phyloP scores from a whole-genome alignment of 177 flowering plant species.

The Vitis hybrid region DNA sequence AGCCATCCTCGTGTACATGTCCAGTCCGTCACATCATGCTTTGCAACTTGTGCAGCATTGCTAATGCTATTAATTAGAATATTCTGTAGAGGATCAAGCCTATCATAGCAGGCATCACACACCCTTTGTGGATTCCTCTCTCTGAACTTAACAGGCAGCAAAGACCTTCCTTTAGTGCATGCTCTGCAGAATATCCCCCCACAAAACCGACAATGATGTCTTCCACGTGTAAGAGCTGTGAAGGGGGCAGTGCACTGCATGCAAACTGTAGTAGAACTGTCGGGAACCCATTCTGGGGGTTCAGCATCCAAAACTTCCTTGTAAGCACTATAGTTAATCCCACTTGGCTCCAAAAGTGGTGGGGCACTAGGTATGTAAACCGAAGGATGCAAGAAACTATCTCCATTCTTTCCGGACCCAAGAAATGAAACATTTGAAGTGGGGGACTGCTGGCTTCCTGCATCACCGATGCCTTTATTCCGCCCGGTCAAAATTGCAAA shows the following conservation, averaged over 20 bases:
- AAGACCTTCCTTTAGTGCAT: conserved; percentile 86
- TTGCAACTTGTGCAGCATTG: conserved; percentile 84
- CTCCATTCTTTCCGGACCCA: conserved; percentile 79
- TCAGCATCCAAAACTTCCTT: conserved; percentile 83
- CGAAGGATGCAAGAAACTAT: conserved; percentile 66
- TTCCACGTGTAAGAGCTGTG: conserved; percentile 81
- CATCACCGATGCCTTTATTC: conserved; percentile 34
- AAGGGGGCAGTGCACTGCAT: conserved; percentile 86
- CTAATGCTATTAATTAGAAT: conserved; percentile 74
- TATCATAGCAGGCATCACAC: conserved; percentile 88
- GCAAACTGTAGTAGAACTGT: conserved; percentile 67
- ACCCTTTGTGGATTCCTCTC: conserved; percentile 94
- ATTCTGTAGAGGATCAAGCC: conserved; percentile 90
- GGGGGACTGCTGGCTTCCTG: conserved; percentile 23
- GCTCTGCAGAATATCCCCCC: conserved; percentile 86
- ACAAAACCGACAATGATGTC: conserved; percentile 97
- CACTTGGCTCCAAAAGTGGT: conserved; percentile 69
- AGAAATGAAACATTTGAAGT: conserved; percentile 69
- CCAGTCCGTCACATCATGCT: conserved; percentile 94
- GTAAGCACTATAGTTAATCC: conserved; percentile 52
- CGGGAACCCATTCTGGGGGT: conserved; percentile 95
- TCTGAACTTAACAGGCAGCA: conserved; percentile 86
- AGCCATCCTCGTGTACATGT: conserved; percentile 88
- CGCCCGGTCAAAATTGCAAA: conserved; percentile 72
- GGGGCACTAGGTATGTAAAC: conserved; percentile 96